These are phyloP conservation scores for Skeletonema costatum DNA, from an alignment of 108 stramenopile genomes.

Conservation along the genomic window DNA sequence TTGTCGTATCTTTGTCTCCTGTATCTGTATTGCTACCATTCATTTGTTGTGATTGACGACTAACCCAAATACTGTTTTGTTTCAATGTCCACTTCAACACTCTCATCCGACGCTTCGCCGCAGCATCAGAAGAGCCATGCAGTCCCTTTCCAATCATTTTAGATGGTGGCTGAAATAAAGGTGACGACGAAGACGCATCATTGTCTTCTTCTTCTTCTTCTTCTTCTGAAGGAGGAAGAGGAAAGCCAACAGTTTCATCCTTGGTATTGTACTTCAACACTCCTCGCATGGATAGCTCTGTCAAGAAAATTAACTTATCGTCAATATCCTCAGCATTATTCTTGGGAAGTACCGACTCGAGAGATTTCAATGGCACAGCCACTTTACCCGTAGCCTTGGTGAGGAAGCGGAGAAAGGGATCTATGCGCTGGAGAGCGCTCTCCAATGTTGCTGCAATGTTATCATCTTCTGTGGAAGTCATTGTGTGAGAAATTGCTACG, in stretches of 20 bases:
- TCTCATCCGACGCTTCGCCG: slow-evolving; percentile 72
- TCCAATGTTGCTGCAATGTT: background rate
- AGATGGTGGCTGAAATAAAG: slow-evolving; percentile 21
- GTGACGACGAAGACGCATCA: background rate
- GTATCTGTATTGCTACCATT: background rate
- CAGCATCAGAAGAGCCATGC: slow-evolving; percentile 76
- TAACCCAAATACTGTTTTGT: slow-evolving; percentile 21
- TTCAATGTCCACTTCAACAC: slow-evolving; percentile 62
- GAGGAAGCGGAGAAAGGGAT: slow-evolving; percentile 79
- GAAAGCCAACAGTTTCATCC: slow-evolving; percentile 61
- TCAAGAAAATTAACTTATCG: slow-evolving; percentile 15
- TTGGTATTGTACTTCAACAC: slow-evolving; percentile 46
- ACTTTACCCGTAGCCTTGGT: slow-evolving; percentile 77
- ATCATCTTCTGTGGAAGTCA: background rate
- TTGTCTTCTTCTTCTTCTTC: background rate
- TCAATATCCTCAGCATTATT: background rate
- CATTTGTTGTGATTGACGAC: slow-evolving; percentile 1
- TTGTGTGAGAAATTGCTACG: background rate
- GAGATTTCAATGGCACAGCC: slow-evolving; percentile 52
- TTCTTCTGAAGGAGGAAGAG: slow-evolving; percentile 48
- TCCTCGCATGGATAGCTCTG: slow-evolving; percentile 42
- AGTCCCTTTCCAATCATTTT: slow-evolving; percentile 54
- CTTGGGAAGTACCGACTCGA: slow-evolving; percentile 52
- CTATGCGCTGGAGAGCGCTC: slow-evolving; percentile 22
- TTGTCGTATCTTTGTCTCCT: background rate